Evolutionary conservation across 305 asterid species (phyloP), one percentile per base, ranked within the genome.

Genomic region (Vinca major): DNA sequence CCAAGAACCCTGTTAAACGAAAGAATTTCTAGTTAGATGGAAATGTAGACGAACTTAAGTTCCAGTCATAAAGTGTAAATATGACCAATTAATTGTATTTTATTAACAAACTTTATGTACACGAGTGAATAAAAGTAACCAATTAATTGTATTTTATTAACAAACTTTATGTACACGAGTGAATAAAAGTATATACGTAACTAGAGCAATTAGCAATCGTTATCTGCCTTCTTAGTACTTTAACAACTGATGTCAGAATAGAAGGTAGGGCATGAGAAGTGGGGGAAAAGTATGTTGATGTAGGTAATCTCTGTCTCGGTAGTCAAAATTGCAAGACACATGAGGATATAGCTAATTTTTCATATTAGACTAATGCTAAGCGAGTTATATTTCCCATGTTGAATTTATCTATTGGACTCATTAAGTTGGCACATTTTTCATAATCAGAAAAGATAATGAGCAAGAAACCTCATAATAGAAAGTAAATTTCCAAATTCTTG

Each of bases 1-100:
- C 83, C 85, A 83, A 54, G 84, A 80, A 80, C 81, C 76, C 88
- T 76, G 79, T 52, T 54, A 39, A 57, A 55, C 58, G 58, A 54
- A 62, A 71, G 33, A 16, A 47, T 54, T 58, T 39, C 55, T 36
- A 64, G 14, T 44, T 8, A n/a, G 19, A 40, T 36, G 62, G 7
- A 4, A 51, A 3, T 37, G 16, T 26, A 37, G 20, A 51, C 56
- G 41, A 19, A 13, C 36, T 45, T 39, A 13, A 17, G 54, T 21
- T 55, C 62, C n/a, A 55, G 62, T 36, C 26, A 37, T 14, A 39
- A 50, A 37, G 2, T 16, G 14, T 14, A 14, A 14, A 3, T 3
- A 39, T 37, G 26, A 37, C 65, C 20, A n/a, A 8, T 14, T 13
- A 57, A 33, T 33, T 16, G 39, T 43, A 57, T 11, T 57, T 19